phyloP scores from a whole-genome alignment of 2,329 filamentous ascomycete genomes.

The Pseudocercospora macadamiae region DNA sequence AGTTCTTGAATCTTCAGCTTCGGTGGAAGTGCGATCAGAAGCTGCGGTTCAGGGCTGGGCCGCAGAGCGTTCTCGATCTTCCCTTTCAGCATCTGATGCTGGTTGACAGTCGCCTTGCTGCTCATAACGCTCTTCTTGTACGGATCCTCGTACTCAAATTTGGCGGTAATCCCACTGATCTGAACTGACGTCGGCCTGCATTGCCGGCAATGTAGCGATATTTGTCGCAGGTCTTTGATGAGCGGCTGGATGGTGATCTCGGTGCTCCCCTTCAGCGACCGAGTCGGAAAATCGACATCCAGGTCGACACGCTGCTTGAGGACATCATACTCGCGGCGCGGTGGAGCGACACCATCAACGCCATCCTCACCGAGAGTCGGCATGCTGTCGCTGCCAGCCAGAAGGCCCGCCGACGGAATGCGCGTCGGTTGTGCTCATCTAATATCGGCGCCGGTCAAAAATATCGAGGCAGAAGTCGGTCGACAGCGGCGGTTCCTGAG shows the following conservation, averaged over 20 bases:
- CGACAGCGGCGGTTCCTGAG: neutral
- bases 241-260: slow-evolving; percentile 77
- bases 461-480: neutral
- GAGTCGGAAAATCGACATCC: slow-evolving; percentile 81
- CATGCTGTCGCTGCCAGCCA: slow-evolving; percentile 30
- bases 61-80: slow-evolving; percentile 64
- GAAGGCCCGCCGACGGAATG: neutral
- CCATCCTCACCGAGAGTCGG: slow-evolving; percentile 31
- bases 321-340: slow-evolving; percentile 57
- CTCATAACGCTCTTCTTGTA: slow-evolving; percentile 68
- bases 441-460: neutral
- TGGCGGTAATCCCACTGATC: slow-evolving; percentile 47
- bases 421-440: neutral
- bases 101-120: slow-evolving; percentile 64
- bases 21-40: slow-evolving; percentile 63
- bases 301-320: slow-evolving; percentile 86
- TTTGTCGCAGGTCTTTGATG: slow-evolving; percentile 56
- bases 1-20: slow-evolving; percentile 65
- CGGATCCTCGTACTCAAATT: slow-evolving; percentile 60
- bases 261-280: slow-evolving; percentile 74
- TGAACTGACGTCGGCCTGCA: slow-evolving; percentile 59
- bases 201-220: slow-evolving; percentile 66
- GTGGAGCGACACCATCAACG: slow-evolving; percentile 24
- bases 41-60: slow-evolving; percentile 57
- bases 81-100: slow-evolving; percentile 75